Conservation (phyloP, 257 asterid genomes). For the Solanum habrochaites region DNA sequence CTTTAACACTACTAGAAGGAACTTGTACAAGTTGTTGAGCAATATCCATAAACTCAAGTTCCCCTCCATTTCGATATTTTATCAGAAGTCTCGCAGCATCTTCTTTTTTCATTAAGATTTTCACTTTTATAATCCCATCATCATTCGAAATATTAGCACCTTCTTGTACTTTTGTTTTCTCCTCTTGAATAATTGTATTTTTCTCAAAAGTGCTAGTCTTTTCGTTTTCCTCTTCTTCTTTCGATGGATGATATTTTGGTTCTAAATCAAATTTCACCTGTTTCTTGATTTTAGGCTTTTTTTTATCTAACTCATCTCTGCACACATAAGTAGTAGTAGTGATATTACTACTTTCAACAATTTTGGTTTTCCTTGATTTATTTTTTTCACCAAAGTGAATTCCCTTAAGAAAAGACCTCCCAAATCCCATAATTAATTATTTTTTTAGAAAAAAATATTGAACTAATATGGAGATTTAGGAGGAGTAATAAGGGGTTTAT, state of each 20-base stretch:
- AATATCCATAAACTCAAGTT: slow-evolving; percentile 15
- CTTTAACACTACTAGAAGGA: neutral
- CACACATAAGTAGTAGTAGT: neutral
- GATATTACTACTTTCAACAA: neutral
- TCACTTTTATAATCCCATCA: neutral
- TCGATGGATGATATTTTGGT: neutral
- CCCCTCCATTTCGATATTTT: slow-evolving; percentile 15
- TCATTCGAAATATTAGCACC: no score
- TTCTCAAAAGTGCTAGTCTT: neutral
- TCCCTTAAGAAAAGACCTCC: neutral
- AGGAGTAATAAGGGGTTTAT: neutral
- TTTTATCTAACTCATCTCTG: neutral
- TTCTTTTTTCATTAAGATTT: slow-evolving; percentile 21
- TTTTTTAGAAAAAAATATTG: rapidly evolving
- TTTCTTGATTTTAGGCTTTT: slow-evolving; percentile 5
- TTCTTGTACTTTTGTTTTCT: neutral
- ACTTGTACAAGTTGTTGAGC: slow-evolving; percentile 10
- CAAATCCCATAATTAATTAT: neutral
- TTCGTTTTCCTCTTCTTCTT: neutral
- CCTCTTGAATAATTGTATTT: neutral
- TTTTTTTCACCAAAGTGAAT: neutral
- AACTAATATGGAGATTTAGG: neutral
- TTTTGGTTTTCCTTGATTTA: neutral
- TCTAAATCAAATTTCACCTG: neutral
- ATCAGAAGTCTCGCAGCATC: slow-evolving; percentile 17